These are phyloP conservation scores for Microcos paniculata DNA, from an alignment of 345 rosid genomes.

Conservation along the genomic window DNA sequence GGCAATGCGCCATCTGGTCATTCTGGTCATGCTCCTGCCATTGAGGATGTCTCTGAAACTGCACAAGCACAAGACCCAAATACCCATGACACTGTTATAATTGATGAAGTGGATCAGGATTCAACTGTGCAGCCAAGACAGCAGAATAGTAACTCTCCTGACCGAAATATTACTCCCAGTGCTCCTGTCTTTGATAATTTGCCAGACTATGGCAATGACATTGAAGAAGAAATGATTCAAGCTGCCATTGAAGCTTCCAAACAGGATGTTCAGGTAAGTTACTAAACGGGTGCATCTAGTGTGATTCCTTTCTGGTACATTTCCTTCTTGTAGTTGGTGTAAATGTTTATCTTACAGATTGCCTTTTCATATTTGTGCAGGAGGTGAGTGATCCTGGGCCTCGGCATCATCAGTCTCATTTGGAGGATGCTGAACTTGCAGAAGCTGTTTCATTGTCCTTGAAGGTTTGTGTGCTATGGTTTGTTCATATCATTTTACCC, in stretches of 20 bases:
- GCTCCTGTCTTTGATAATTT: constrained; percentile 46
- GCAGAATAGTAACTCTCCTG: constrained; percentile 25
- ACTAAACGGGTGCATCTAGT: not conserved
- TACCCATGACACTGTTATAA: constrained; percentile 51
- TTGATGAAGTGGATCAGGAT: constrained; percentile 64
- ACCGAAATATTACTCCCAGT: constrained; percentile 31
- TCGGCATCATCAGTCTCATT: constrained; percentile 37
- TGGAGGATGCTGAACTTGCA: constrained; percentile 64
- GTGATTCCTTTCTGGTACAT: not conserved
- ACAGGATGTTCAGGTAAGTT: constrained; percentile 57
- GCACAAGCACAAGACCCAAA: constrained; percentile 43
- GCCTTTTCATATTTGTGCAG: constrained; percentile 29
- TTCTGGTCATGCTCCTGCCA: constrained; percentile 56
- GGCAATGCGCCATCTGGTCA: constrained; percentile 43
- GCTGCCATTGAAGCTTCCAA: constrained; percentile 99
- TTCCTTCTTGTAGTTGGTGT: not conserved
- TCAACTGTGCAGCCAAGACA: constrained; percentile 27
- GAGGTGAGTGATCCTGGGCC: constrained; percentile 42
- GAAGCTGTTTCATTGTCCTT: constrained; percentile 68
- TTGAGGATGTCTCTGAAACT: constrained; percentile 80
- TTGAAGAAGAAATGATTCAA: constrained; percentile 95
- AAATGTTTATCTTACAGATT: constrained; percentile 14
- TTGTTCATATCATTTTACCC: constrained; percentile 6
- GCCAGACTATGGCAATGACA: constrained; percentile 66
- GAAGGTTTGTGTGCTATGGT: constrained; percentile 42